These are phyloP conservation scores for Colletotrichum lupini DNA, from an alignment of 2,329 filamentous ascomycete genomes.

Conservation along the genomic window DNA sequence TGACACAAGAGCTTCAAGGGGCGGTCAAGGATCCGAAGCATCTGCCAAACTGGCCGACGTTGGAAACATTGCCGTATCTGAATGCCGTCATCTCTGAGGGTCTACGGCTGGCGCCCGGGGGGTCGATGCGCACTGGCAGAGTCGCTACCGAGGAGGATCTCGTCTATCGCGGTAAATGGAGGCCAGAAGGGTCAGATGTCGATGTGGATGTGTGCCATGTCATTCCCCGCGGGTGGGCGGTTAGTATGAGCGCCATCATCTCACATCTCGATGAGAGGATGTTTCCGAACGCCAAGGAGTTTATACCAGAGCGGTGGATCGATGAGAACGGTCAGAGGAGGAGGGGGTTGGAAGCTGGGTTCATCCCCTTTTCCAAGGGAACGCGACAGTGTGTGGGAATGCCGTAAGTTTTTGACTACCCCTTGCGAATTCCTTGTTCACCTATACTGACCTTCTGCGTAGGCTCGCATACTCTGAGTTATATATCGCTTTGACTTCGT, in stretches of 20 bases:
- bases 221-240: constrained; percentile 19
- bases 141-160: constrained; percentile 37
- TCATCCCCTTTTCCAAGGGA: constrained; percentile 35
- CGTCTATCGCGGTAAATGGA: constrained; percentile 35
- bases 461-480: constrained; percentile 45
- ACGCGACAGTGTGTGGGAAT: constrained; percentile 35
- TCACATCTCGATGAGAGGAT: constrained; percentile 34
- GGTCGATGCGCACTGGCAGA: constrained; percentile 27
- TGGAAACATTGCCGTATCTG: constrained; percentile 53
- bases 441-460: not conserved
- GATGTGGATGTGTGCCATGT: constrained; percentile 21
- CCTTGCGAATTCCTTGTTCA: not conserved
- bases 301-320: constrained; percentile 40
- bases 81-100: constrained; percentile 36
- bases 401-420: constrained; percentile 24
- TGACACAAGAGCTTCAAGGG: constrained; percentile 40
- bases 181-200: not conserved
- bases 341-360: constrained; percentile 18
- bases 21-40: constrained; percentile 38
- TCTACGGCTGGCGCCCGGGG: constrained; percentile 37
- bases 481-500: constrained; percentile 39
- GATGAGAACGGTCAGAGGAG: constrained; percentile 16
- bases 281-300: constrained; percentile 28
- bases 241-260: constrained; percentile 34
- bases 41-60: constrained; percentile 38